Evolutionary conservation across 176 grass and related monocot species (phyloP).

Genomic region (Zea mays): Zm-B73-REFERENCE-NAM-5.0 NC_050098.1:151049501-151050000

Average conservation of each 20-base stretch:
- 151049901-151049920: not conserved
- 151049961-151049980: too few relatives aligned
- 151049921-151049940: not conserved
- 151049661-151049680: not conserved
- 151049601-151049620: not conserved
- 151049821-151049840: not conserved
- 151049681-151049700: not conserved
- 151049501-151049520: not conserved
- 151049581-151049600: not conserved
- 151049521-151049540: not conserved
- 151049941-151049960: too few relatives aligned
- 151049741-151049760: not conserved
- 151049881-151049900: not conserved
- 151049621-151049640: not conserved
- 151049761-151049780: not conserved
- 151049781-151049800: not conserved
- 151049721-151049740: not conserved
- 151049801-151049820: not conserved
- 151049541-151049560: not conserved
- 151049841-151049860: not conserved
- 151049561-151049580: not conserved
- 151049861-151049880: not conserved
- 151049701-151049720: not conserved
- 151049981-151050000: too few relatives aligned
- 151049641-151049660: not conserved